phyloP scores from a whole-genome alignment of 2,329 filamentous ascomycete species.

The Leptographium galeiforme region DNA sequence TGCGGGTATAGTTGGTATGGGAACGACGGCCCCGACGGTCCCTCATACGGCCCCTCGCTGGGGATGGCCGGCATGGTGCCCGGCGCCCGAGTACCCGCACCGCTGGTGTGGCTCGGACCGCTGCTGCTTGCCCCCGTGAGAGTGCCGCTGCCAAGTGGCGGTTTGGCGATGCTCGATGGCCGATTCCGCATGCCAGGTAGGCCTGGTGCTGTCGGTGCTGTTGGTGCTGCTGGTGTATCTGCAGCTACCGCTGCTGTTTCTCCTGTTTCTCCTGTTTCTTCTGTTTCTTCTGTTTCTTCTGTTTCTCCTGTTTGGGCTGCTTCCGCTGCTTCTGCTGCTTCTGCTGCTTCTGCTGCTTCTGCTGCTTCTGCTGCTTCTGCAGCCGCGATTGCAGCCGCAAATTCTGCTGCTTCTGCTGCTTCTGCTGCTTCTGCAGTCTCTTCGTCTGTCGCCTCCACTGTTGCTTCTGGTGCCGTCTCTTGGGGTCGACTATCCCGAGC shows the following conservation, averaged over 20 bases:
- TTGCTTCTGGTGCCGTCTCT: not conserved
- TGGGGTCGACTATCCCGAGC: not conserved
- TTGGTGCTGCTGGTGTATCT: not conserved
- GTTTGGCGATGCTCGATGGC: slow-evolving; percentile 42
- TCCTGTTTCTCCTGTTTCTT: not conserved
- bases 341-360: too few relatives aligned
- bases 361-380: not conserved
- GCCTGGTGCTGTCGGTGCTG: not conserved
- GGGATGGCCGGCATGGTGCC: slow-evolving; percentile 8
- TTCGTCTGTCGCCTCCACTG: not conserved
- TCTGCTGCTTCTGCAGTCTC: not conserved
- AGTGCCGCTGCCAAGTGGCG: slow-evolving; percentile 17
- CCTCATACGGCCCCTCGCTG: slow-evolving; percentile 53
- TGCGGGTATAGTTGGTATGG: slow-evolving; percentile 80
- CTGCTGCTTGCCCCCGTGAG: not conserved
- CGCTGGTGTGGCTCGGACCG: slow-evolving; percentile 14
- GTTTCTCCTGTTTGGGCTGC: not conserved
- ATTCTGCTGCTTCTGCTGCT: not conserved
- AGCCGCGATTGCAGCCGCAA: not conserved
- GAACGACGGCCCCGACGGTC: slow-evolving; percentile 62
- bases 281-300: not conserved
- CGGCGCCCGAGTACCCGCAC: slow-evolving; percentile 12
- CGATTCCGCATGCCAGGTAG: slow-evolving; percentile 1
- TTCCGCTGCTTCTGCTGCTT: too few relatives aligned
- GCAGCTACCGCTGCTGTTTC: not conserved